Conservation (phyloP, 2,329 filamentous ascomycete species). For the Cladophialophora immunda region DNA sequence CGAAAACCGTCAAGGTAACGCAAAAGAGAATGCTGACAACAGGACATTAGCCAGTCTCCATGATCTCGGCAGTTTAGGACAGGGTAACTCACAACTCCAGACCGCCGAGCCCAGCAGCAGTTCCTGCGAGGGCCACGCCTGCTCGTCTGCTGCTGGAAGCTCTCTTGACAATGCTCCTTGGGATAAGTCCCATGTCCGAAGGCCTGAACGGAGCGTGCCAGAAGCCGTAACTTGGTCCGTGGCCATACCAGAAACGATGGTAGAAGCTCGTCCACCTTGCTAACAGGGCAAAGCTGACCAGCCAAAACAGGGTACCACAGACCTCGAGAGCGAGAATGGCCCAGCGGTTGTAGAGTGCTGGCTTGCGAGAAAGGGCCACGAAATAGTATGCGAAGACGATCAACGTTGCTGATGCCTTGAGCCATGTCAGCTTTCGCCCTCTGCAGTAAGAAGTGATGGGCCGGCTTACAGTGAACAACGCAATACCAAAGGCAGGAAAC, state of each 20-base stretch:
- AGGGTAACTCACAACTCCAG: conserved; percentile 35
- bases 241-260: conserved; percentile 28
- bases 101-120: conserved; percentile 35
- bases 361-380: conserved; percentile 33
- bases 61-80: neutral
- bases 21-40: conserved; percentile 33
- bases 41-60: neutral
- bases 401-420: conserved; percentile 34
- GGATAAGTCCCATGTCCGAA: conserved; percentile 23
- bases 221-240: conserved; percentile 26
- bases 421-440: neutral
- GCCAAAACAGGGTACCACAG: conserved; percentile 37
- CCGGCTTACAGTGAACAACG: conserved; percentile 38
- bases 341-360: conserved; percentile 37
- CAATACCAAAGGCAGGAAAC: conserved; percentile 32
- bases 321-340: conserved; percentile 37
- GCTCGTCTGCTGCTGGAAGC: conserved; percentile 27
- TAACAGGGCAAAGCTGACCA: conserved; percentile 33
- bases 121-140: conserved; percentile 36
- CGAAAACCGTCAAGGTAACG: conserved; percentile 34
- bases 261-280: conserved; percentile 32
- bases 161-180: conserved; percentile 21
- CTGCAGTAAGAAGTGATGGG: neutral
- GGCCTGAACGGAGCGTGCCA: conserved; percentile 32
- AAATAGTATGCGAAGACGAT: conserved; percentile 39